Evolutionary conservation across 306 rosid species (phyloP), one percentile per base, ranked within the genome.

Genomic region (Vigna angularis): DNA sequence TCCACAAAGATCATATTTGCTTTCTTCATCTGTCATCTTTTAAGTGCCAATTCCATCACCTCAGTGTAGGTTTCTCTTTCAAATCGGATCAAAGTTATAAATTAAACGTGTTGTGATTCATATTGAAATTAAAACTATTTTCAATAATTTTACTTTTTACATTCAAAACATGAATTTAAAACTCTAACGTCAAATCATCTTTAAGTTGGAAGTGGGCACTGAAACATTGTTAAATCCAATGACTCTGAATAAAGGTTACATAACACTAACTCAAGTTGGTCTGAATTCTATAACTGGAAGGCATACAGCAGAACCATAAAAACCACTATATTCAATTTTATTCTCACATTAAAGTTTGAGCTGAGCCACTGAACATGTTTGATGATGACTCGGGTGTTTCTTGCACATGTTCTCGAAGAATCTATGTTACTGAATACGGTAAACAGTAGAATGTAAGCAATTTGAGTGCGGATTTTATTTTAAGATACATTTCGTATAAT

Each of bases 291-390:
- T 9, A 24, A 53, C 45, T 22, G 50, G 73, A 18, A 18, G 40
- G 63, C 71, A 50, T 64, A 14, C 9, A 14, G 51, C 49, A 44
- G 14, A 59, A 74, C 52, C 30, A 59, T 28, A 28, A 14, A 12
- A 17, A 28, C 28, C 61, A 32, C 14, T 36, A 0, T 6, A 6
- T 36, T 36, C 42, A 7, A 6, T 36, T 36, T 22, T 28, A 9
- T 47, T 44, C 57, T 44, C 26, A 10, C 36, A 32, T 74, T 74
- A 61, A 61, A 59, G 15, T 44, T 58, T 73, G 78, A 44, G 68
- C 69, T 73, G 78, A 26, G 68, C 69, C 58, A 44, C 57, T 42
- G 50, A 75, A 13, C 79, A 48, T 63, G 47, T 26, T 0, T 34
- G 7, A 3, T 64, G 70, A 64, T 64, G 70, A 64, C 45, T 64